Conservation (phyloP, 306 rosid species). For the Quercus agrifolia region DNA sequence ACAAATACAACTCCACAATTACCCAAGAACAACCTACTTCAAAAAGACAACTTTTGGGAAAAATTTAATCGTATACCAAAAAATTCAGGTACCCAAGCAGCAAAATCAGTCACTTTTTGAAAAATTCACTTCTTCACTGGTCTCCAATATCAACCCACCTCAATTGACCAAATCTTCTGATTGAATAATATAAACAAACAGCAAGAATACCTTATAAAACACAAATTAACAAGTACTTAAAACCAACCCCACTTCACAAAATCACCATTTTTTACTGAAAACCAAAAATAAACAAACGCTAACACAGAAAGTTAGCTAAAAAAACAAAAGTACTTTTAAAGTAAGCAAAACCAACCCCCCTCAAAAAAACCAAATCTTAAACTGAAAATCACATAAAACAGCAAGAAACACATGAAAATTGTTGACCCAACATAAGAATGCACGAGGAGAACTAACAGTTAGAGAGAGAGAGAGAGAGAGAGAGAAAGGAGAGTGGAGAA, state of each 20-base stretch:
- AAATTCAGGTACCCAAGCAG: background rate
- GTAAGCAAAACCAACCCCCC: background rate
- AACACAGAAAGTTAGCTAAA: background rate
- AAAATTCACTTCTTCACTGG: background rate
- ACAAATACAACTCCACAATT: constrained; percentile 10
- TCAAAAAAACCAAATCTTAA: background rate
- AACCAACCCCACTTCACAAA: constrained; percentile 29
- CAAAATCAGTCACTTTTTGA: constrained; percentile 5
- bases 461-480: background rate
- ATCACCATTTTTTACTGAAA: constrained; percentile 1
- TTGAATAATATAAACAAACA: constrained; percentile 14
- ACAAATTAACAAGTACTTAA: constrained; percentile 15
- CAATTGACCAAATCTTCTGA: constrained; percentile 31
- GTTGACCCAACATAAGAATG: background rate
- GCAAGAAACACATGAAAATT: background rate
- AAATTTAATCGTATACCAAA: background rate
- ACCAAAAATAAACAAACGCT: background rate
- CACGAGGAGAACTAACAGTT: background rate
- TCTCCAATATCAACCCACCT: constrained; percentile 29
- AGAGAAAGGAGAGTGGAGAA: background rate
- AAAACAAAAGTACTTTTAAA: no score
- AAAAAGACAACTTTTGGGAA: background rate
- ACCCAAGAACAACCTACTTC: constrained; percentile 1
- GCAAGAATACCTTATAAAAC: background rate
- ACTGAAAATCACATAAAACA: background rate